These are phyloP conservation scores for Boletus pseudo-olivaceus DNA, from an alignment of 768 basidiomycete species.

Conservation along the genomic window DNA sequence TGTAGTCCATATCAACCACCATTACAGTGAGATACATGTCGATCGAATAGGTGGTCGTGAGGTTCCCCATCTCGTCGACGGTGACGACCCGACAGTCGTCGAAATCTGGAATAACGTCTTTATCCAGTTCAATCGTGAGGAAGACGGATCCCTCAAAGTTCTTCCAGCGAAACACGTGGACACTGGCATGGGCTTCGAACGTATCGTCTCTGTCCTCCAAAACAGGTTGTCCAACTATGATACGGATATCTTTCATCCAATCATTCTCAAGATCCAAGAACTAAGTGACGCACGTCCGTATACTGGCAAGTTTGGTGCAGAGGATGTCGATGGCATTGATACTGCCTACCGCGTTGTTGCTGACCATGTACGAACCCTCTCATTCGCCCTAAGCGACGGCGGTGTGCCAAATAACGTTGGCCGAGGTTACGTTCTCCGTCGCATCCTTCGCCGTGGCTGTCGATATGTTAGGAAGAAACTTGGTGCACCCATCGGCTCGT, in stretches of 20 bases:
- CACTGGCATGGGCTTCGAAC: conserved; percentile 99
- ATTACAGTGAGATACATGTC: conserved; percentile 84
- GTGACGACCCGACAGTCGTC: conserved; percentile 94
- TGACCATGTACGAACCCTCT: conserved; percentile 93
- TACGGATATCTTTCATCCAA: conserved; percentile 90
- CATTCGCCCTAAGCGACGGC: conserved; percentile 94
- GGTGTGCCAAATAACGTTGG: conserved; percentile 96
- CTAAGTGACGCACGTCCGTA: conserved; percentile 88
- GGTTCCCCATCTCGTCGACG: conserved; percentile 88
- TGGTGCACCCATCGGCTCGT: conserved; percentile 85
- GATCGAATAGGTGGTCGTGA: conserved; percentile 98
- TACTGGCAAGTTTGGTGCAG: conserved; percentile 86
- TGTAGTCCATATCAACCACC: neutral
- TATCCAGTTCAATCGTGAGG: conserved; percentile 97
- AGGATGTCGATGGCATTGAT: conserved; percentile 93
- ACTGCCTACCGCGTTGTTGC: conserved; percentile 97
- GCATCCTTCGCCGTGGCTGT: conserved; percentile 91
- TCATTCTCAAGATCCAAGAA: conserved; percentile 84
- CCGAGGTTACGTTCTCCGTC: conserved; percentile 92
- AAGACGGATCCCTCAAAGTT: conserved; percentile 71
- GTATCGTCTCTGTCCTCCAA: conserved; percentile 91
- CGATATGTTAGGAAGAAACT: conserved; percentile 95
- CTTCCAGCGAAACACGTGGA: conserved; percentile 96
- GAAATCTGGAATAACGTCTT: conserved; percentile 99
- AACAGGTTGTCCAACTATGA: conserved; percentile 95